Percentiles rank a stretch among this genome's conserved stretches.
Conservation (phyloP, 2,329 filamentous ascomycete species). For the Cladosporium sp. region DNA sequence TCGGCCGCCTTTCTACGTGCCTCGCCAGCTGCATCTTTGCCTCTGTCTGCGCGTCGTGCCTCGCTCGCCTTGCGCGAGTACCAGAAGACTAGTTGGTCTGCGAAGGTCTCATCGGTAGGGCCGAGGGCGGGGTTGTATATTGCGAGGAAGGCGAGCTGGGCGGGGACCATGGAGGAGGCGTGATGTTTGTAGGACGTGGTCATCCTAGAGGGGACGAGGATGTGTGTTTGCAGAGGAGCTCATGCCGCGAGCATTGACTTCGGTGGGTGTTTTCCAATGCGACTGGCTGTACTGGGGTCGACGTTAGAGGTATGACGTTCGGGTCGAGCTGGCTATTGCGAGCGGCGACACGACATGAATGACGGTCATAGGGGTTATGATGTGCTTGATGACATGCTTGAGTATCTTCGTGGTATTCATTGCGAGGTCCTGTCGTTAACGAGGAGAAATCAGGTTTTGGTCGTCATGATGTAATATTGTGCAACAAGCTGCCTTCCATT, state of each 20-base stretch:
- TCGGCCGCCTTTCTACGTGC: constrained; percentile 31
- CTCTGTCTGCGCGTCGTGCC: constrained; percentile 21
- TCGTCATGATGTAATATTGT: no score
- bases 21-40: constrained; percentile 16
- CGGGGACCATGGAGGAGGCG: constrained; percentile 47
- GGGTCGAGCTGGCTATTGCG: not conserved
- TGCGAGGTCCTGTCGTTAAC: no score
- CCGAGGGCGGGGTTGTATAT: constrained; percentile 91
- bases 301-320: not conserved
- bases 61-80: constrained; percentile 51
- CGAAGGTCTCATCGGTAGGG: constrained; percentile 65
- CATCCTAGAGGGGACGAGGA: constrained; percentile 6
- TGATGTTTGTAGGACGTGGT: constrained; percentile 8
- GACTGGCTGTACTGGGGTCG: not conserved
- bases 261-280: not conserved
- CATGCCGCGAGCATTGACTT: not conserved
- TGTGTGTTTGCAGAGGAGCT: not conserved
- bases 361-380: no score
- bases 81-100: constrained; percentile 90
- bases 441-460: no score
- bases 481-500: no score
- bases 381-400: no score
- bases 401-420: no score
- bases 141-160: constrained; percentile 82
- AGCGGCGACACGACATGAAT: no score